phyloP scores from a whole-genome alignment of 2,329 filamentous ascomycete genomes.

The Aspergillus thermomutatus region DNA sequence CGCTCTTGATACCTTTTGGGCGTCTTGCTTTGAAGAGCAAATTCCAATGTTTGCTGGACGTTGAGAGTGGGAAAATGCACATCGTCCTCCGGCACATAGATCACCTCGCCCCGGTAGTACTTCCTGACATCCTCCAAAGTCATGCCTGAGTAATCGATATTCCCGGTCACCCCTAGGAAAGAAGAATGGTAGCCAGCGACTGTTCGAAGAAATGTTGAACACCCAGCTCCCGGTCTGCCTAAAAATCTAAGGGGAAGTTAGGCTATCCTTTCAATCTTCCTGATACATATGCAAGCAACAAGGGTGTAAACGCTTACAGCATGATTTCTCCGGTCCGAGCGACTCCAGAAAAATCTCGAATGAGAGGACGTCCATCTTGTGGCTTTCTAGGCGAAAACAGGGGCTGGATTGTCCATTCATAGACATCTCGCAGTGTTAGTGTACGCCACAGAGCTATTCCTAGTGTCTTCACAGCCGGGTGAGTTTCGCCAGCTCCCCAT shows the following conservation, averaged over 20 bases:
- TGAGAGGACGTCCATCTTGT: constrained; percentile 49
- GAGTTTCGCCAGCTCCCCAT: constrained; percentile 61
- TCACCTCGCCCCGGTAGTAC: constrained; percentile 65
- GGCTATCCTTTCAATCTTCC: not conserved
- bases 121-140: constrained; percentile 60
- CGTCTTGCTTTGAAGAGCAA: constrained; percentile 68
- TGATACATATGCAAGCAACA: not conserved
- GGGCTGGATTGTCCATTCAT: constrained; percentile 54
- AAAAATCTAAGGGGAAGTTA: constrained; percentile 44
- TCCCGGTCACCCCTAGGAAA: constrained; percentile 62
- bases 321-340: constrained; percentile 66
- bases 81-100: constrained; percentile 70
- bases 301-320: constrained; percentile 37
- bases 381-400: constrained; percentile 42
- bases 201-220: constrained; percentile 68
- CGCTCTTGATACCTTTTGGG: constrained; percentile 58
- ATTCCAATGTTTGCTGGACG: constrained; percentile 69
- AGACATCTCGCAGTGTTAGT: constrained; percentile 67
- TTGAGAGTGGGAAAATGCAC: constrained; percentile 66
- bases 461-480: constrained; percentile 64
- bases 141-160: constrained; percentile 67
- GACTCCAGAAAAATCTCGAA: constrained; percentile 63
- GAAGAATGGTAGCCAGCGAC: constrained; percentile 64
- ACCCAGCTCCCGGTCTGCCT: constrained; percentile 67
- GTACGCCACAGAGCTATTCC: constrained; percentile 70